Base-by-base conservation (phyloP, 2,329 filamentous ascomycete species). In the Paradendryphiella salina region DNA sequence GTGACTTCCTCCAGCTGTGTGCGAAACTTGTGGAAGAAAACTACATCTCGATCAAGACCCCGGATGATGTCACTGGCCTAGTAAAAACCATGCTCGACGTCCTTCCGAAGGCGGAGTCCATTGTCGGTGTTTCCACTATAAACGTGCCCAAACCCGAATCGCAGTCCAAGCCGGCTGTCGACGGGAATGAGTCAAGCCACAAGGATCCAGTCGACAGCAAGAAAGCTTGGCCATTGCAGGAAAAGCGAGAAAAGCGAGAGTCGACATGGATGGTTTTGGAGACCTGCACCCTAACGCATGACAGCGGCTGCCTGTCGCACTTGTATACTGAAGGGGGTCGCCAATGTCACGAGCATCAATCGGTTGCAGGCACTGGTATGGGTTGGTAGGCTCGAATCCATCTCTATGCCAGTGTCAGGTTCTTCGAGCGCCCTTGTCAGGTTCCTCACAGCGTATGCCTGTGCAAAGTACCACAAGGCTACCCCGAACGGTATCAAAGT, bases 331-430 rank as follows among this genome's bases (percentile, higher is more conserved):
- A 69, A 65, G 38, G 62, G 64, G 1, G 52, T 72, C 14, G 43
- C 56, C 1, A 51, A 51, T 1, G 9, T 65, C 13, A 60, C 52
- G 14, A 66, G 46, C 35, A 54, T 72, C 45, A 61, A 67, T 40
- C 33, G 67, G 26, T 45, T 73, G 4, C 70, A 73, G 46, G 59
- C 67, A 32, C 54, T 73, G 4, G 67, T 75, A 5, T 75, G 72
- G 72, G 71, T 71, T 28, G 73, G 73, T 23, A 60, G 54, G 14
- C 46, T 75, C 11, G 70, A 74, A 48, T 60, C 58, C 3, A 57
- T 75, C 4, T 50, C 51, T 1, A 58, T 70, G 43, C 64, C 62
- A 28, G 57, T 58, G 3, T 29, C 63, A 0, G 66, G 64, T 7
- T 62, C 63, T 5, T 46, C 46, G 31, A 54, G 47, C 8, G 71